Evolutionary conservation across 2,329 filamentous ascomycete genomes (phyloP).

Genomic region (Alternaria solani): DNA sequence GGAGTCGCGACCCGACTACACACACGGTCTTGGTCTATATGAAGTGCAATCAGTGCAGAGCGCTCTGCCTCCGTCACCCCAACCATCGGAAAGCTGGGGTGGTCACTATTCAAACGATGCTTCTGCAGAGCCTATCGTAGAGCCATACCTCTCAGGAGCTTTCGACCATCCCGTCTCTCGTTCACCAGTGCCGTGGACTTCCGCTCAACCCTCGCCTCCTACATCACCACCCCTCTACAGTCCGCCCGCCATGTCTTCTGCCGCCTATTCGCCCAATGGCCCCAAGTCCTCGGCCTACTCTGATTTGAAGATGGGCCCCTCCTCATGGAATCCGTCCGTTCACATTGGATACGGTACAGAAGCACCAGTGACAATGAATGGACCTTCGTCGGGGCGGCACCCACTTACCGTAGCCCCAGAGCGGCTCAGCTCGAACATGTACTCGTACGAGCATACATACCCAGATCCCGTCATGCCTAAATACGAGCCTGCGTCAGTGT

Average conservation of each 20-base stretch:
- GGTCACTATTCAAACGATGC: constrained; percentile 35
- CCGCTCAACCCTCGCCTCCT: constrained; percentile 41
- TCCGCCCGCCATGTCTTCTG: constrained; percentile 43
- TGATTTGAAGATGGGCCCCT: constrained; percentile 39
- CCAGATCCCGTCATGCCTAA: constrained; percentile 29
- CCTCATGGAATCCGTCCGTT: constrained; percentile 38
- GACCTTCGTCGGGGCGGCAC: constrained; percentile 23
- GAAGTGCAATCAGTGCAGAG: constrained; percentile 35
- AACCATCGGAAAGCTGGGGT: constrained; percentile 46
- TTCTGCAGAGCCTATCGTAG: constrained; percentile 40
- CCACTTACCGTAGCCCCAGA: constrained; percentile 46
- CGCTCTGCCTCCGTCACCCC: constrained; percentile 47
- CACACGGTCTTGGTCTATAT: constrained; percentile 48
- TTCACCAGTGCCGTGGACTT: constrained; percentile 44
- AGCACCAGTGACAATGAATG: constrained; percentile 21
- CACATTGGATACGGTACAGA: constrained; percentile 19
- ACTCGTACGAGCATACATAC: constrained; percentile 38
- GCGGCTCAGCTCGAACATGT: constrained; percentile 33
- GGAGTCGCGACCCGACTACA: constrained; percentile 39
- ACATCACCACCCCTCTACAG: constrained; percentile 44
- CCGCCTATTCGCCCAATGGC: constrained; percentile 44
- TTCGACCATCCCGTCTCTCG: constrained; percentile 46
- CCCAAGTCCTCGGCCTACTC: constrained; percentile 37
- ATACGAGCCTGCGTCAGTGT: constrained; percentile 26
- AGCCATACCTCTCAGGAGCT: constrained; percentile 43